Evolutionary conservation across 1,284 basidiomycete genomes (phyloP), one percentile per base, ranked within the genome.

Genomic region (Papiliotrema terrestris): DNA sequence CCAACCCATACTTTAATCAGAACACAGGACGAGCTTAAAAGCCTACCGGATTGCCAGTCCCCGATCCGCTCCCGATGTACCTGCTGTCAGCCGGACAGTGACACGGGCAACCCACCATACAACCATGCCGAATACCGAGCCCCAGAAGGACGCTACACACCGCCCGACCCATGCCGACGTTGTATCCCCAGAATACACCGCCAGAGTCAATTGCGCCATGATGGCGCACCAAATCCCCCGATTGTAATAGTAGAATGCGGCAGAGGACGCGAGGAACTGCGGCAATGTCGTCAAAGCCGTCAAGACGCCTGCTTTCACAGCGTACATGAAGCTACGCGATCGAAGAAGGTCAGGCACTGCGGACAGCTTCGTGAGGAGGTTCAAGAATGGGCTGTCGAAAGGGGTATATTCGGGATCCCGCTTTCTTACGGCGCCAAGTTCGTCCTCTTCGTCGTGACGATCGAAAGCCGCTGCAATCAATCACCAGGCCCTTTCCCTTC

Each of bases 271-370:
- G 35, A 75, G 49, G 54, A 69, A 76, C 2, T 68, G 65, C 0
- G 75, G 75, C 42, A 75, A 49, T 6, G 69, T 66, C 3, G 70
- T 70, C 39, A 74, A 56, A 80, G 84, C 79, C 39, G 86, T 84
- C 47, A 93, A 69, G 9, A 86, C 60, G 0, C 84, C 89, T 0
- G 87, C 89, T 74, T 95, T 95, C 60, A 92, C 52, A 0, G 87
- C 88, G 60, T 86, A 94, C 55, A 91, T 75, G 26, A 58, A 74
- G 50, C 78, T 76, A 20, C 71, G 65, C 15, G 68, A 72, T 19
- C 69, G 64, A 0, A 77, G 54, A 6, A 73, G 39, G 23, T 74
- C 68, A 0, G 63, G 51, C 13, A 71, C 46, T 1, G 49, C 45
- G 15, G 61, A 54, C 1, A 75, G 37, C 17, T 59, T 56, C 8